phyloP scores from a whole-genome alignment of 2,329 filamentous ascomycete genomes.

The Neurospora crassa region DNA sequence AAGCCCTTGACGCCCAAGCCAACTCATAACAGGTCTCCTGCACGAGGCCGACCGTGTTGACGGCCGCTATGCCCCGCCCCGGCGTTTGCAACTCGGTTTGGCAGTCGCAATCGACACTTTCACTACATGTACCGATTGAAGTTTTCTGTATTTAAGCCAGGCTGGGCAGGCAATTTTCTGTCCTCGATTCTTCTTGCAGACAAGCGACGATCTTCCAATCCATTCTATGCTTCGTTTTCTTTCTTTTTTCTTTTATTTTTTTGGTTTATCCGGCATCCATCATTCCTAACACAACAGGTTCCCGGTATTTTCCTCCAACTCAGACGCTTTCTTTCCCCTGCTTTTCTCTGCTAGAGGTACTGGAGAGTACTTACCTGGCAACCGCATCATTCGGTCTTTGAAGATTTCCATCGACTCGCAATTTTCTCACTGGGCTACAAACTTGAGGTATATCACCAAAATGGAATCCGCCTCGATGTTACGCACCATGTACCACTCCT shows the following conservation, averaged over 20 bases:
- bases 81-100: background rate
- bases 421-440: background rate
- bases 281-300: too few species aligned
- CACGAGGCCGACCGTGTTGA: background rate
- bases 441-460: too few species aligned
- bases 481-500: too few species aligned
- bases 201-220: too few species aligned
- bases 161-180: too few species aligned
- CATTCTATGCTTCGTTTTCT: too few species aligned
- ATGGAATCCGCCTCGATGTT: too few species aligned
- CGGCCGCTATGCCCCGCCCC: background rate
- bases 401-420: background rate
- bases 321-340: background rate
- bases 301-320: background rate
- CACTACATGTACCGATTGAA: too few species aligned
- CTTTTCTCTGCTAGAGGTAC: background rate
- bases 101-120: too few species aligned
- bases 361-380: background rate
- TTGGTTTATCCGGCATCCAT: background rate
- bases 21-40: background rate
- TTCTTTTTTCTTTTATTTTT: too few species aligned
- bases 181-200: too few species aligned
- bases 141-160: too few species aligned
- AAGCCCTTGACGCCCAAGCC: background rate
- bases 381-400: background rate